These are phyloP conservation scores for Melastoma malabathricum DNA, from an alignment of 345 rosid species.

Conservation along the genomic window DNA sequence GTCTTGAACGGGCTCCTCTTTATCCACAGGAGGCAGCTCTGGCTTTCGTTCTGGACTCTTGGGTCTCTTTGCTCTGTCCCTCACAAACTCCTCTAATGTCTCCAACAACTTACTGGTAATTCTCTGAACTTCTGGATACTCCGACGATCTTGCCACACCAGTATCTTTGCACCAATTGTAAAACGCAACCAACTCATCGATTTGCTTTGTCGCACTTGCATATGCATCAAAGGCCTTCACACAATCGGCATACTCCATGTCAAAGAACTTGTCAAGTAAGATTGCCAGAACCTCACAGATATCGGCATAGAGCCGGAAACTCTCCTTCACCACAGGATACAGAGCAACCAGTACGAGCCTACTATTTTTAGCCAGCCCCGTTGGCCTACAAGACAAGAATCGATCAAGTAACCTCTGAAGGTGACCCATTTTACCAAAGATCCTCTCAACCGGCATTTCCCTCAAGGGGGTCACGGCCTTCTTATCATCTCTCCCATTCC, in stretches of 20 bases:
- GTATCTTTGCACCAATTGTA: constrained; percentile 82
- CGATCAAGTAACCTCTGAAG: constrained; percentile 57
- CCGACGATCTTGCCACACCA: constrained; percentile 76
- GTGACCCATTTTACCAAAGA: constrained; percentile 56
- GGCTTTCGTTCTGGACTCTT: constrained; percentile 61
- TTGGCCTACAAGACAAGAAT: constrained; percentile 60
- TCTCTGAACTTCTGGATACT: constrained; percentile 85
- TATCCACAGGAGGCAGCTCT: constrained; percentile 34
- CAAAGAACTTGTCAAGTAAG: constrained; percentile 68
- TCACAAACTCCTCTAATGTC: constrained; percentile 72
- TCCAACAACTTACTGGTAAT: constrained; percentile 68
- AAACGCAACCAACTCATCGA: constrained; percentile 62
- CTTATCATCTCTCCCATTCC: constrained; percentile 67
- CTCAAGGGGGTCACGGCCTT: constrained; percentile 38
- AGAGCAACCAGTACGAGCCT: constrained; percentile 62
- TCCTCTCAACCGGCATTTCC: constrained; percentile 70
- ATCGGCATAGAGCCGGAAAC: constrained; percentile 67
- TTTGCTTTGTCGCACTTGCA: constrained; percentile 66
- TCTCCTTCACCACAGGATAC: constrained; percentile 69
- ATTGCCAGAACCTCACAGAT: constrained; percentile 74
- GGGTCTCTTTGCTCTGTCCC: constrained; percentile 50
- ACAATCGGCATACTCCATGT: constrained; percentile 75
- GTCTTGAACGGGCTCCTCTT: constrained; percentile 25
- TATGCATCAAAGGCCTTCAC: constrained; percentile 84
- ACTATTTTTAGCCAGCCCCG: constrained; percentile 62